Evolutionary conservation across 2,329 filamentous ascomycete species (phyloP).

Genomic region (Hypoxylon sp.): DNA sequence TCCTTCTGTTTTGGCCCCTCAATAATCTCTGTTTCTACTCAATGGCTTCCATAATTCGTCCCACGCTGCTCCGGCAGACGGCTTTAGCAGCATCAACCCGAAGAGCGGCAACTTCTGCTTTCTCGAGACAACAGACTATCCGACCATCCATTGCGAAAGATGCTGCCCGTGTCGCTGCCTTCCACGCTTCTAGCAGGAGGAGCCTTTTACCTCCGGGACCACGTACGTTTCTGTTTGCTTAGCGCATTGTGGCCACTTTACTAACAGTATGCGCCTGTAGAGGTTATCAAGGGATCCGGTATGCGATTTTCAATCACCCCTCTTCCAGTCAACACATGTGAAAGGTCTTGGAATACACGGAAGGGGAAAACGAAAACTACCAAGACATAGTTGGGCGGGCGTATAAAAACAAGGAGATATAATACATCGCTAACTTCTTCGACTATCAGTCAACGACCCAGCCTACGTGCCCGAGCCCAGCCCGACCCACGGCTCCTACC

Average conservation of each 20-base stretch:
- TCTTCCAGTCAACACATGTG: conserved; percentile 10
- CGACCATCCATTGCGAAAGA: conserved; percentile 46
- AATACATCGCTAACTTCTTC: conserved; percentile 34
- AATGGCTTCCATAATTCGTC: conserved; percentile 67
- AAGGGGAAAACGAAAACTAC: no score
- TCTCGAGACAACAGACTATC: conserved; percentile 45
- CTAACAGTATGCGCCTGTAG: conserved; percentile 61
- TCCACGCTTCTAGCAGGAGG: conserved; percentile 83
- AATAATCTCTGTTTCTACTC: conserved; percentile 24
- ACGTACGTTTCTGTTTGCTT: conserved; percentile 65
- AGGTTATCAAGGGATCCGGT: conserved; percentile 79
- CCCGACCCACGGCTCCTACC: conserved; percentile 91
- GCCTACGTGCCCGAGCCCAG: conserved; percentile 75
- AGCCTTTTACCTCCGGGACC: conserved; percentile 83
- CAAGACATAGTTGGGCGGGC: no score
- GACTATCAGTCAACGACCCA: conserved; percentile 85
- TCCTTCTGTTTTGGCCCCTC: conserved; percentile 14
- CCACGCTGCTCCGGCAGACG: conserved; percentile 64
- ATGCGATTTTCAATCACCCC: conserved; percentile 47
- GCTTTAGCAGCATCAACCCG: conserved; percentile 53
- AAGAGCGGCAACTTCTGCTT: conserved; percentile 48
- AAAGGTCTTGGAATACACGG: conserved; percentile 10
- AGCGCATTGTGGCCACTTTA: conserved; percentile 23
- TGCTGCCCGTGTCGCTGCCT: conserved; percentile 72
- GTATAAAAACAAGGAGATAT: no score